A percentile compares a stretch with the other conserved stretches of the same genome.
These are phyloP conservation scores for Huntiella bhutanensis DNA, from an alignment of 2,329 filamentous ascomycete genomes.

Conservation along the genomic window DNA sequence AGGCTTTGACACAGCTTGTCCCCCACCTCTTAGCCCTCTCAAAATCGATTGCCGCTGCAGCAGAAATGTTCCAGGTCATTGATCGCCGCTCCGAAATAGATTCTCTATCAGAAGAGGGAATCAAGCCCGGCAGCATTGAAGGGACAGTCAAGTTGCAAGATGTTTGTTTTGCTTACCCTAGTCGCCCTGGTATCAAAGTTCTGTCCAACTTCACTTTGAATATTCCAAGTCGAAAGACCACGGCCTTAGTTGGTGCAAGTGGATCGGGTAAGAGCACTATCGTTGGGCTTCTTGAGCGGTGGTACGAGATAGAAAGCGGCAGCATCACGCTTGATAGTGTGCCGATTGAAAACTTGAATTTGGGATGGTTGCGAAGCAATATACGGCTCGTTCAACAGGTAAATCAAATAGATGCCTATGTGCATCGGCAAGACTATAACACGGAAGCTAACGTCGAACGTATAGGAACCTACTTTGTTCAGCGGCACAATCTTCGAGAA, in stretches of 20 bases:
- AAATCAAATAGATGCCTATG: constrained; percentile 21
- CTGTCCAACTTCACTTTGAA: constrained; percentile 24
- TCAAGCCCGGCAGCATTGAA: constrained; percentile 13
- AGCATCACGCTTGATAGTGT: constrained; percentile 49
- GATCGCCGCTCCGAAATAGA: constrained; percentile 27
- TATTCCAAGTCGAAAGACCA: constrained; percentile 28
- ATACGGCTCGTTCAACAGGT: constrained; percentile 69
- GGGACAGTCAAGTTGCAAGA: constrained; percentile 29
- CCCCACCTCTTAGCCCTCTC: constrained; percentile 27
- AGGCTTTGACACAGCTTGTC: constrained; percentile 27
- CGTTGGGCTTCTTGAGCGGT: constrained; percentile 57
- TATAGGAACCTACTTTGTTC: constrained; percentile 40
- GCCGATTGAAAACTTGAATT: constrained; percentile 41
- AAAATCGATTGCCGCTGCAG: constrained; percentile 27
- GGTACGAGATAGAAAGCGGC: constrained; percentile 51
- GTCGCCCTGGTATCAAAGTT: constrained; percentile 30
- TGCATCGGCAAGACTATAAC: not conserved
- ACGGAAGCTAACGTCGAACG: not conserved
- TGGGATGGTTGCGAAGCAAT: constrained; percentile 56
- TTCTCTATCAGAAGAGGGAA: constrained; percentile 22
- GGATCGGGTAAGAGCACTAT: constrained; percentile 50
- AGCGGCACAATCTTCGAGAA: constrained; percentile 63
- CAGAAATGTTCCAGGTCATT: constrained; percentile 28
- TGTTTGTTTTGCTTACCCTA: constrained; percentile 37
- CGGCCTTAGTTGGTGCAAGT: constrained; percentile 37